Percentiles rank a stretch among this genome's conserved stretches.
phyloP scores from a whole-genome alignment of 148 eudicot species.

The Spergularia bocconei region DNA sequence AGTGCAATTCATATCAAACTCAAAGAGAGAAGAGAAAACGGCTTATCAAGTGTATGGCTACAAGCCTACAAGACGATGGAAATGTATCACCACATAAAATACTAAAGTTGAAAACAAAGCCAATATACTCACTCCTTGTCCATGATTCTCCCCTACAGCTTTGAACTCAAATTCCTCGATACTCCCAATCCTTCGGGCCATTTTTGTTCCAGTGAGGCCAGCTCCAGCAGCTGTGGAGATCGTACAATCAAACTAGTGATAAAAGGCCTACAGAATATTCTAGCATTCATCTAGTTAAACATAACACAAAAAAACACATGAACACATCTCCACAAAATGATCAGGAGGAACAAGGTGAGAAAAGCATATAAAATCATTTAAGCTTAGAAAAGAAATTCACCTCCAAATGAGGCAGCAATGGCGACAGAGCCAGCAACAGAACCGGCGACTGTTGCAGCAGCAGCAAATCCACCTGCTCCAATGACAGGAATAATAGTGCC shows the following conservation, averaged over 20 bases:
- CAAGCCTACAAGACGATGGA: neutral
- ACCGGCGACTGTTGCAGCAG: slow-evolving; percentile 95
- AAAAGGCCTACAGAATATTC: neutral
- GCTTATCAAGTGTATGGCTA: neutral
- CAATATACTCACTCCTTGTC: slow-evolving; percentile 78
- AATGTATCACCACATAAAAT: neutral
- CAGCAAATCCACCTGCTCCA: slow-evolving; percentile 98
- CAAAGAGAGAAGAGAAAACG: slow-evolving; percentile 8
- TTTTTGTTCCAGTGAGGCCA: slow-evolving; percentile 88
- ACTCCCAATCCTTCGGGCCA: slow-evolving; percentile 91
- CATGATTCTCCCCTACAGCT: slow-evolving; percentile 81
- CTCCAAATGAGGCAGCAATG: slow-evolving; percentile 99
- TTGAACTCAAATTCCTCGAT: slow-evolving; percentile 94
- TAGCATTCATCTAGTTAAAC: neutral
- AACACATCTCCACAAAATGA: neutral
- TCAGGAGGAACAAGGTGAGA: neutral
- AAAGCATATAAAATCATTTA: neutral
- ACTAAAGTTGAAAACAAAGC: neutral
- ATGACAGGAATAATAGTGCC: slow-evolving; percentile 84
- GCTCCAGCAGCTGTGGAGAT: slow-evolving; percentile 86
- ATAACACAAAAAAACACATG: neutral
- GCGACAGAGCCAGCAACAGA: slow-evolving; percentile 97
- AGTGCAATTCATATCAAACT: slow-evolving; percentile 17
- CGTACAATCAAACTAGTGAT: slow-evolving; percentile 7
- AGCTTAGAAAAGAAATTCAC: slow-evolving; percentile 29